Conservation (phyloP, 768 basidiomycete species). For the Sporobolomyces roseus region DNA sequence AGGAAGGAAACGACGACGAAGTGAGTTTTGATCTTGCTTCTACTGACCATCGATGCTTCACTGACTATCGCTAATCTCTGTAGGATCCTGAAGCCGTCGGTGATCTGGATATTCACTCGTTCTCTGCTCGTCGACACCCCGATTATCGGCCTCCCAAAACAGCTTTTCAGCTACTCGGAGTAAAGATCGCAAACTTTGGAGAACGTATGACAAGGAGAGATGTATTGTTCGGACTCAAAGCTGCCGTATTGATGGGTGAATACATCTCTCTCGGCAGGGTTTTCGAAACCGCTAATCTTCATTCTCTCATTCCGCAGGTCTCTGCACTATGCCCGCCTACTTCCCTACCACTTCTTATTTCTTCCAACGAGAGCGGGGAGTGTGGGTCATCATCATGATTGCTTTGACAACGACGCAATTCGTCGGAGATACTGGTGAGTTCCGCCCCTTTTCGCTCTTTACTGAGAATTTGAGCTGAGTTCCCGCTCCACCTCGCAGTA, state of each 20-base stretch:
- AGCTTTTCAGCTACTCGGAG: conserved; percentile 13
- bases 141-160: conserved; percentile 29
- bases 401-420: background rate
- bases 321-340: conserved; percentile 22
- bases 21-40: background rate
- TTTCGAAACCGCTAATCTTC: background rate
- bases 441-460: too few species aligned
- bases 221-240: conserved; percentile 35
- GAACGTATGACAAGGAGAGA: conserved; percentile 7
- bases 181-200: background rate
- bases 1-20: conserved; percentile 27
- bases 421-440: conserved; percentile 30
- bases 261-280: background rate
- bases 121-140: conserved; percentile 29
- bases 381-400: conserved; percentile 38
- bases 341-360: conserved; percentile 21
- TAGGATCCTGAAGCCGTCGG: conserved; percentile 27
- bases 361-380: conserved; percentile 31
- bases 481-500: too few species aligned
- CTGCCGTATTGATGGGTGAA: conserved; percentile 19
- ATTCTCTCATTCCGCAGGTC: background rate
- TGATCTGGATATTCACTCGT: conserved; percentile 18
- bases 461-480: too few species aligned
- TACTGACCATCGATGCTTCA: too few species aligned
- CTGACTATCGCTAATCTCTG: background rate